Base-by-base conservation (phyloP, 306 rosid species). In the Arachis stenosperma region DNA sequence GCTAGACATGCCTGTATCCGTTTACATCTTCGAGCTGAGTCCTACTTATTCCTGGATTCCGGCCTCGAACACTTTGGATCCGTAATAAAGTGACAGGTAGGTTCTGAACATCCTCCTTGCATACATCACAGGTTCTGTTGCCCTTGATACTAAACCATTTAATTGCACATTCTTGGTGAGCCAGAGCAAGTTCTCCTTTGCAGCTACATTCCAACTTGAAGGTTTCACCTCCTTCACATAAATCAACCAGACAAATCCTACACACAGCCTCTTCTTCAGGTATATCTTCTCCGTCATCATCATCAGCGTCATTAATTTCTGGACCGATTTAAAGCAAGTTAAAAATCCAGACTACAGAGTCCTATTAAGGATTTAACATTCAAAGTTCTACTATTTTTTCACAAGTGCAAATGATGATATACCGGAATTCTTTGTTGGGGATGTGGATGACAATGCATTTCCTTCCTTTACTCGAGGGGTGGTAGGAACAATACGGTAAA, bases 141-240 rank as follows among this genome's bases (percentile, higher is more conserved):
- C 97, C 99, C 81, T 95, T 95, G 73, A 95, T 85, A 81, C 96
- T 90, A 74, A 95, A 95, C 99, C 99, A 95, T 84, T 91, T 95
- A 42, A 91, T 72, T 37, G 96, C 99, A 71, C 99, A 95, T 75
- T 95, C 99, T 82, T 91, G 84, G 84, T 95, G 99, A 59, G 99
- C 96, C 71, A 95, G 86, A 80, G 99, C 99, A 81, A 95, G 98
- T 79, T 87, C 99, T 29, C 99, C 99, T 88, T 88, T 91, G 87
- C 99, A 95, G 90, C 99, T 88, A 80, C 99, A 95, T 79, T 95
- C 99, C 91, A 90, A 82, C 88, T 95, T 91, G 75, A 95, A 88
- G 55, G 97, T 95, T 84, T 95, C 99, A 40, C 99, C 96, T 73
- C 98, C 99, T 87, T 95, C 99, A 70, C 97, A 91, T 55, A 95